These are phyloP conservation scores for Paramecium octaurelia DNA, from an alignment of 73 alveolate species.

Conservation along the genomic window DNA sequence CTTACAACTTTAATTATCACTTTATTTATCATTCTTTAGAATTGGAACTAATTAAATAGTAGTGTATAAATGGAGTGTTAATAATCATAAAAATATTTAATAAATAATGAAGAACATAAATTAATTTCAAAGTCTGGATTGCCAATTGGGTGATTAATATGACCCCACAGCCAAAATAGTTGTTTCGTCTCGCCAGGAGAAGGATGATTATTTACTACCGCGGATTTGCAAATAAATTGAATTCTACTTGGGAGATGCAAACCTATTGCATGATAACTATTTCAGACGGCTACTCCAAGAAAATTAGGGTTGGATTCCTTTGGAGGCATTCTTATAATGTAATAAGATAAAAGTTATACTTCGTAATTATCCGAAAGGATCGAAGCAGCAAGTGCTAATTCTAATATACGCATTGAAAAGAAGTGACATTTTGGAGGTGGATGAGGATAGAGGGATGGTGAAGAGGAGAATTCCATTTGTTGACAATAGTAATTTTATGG, in stretches of 20 bases:
- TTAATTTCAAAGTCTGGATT: background rate
- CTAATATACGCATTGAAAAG: background rate
- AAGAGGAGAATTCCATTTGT: background rate
- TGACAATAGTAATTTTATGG: background rate
- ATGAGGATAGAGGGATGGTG: background rate
- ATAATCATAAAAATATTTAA: background rate
- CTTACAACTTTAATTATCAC: too few species aligned
- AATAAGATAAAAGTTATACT: background rate
- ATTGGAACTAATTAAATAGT: background rate
- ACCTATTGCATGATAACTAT: background rate
- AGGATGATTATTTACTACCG: conserved; percentile 1
- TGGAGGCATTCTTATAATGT: conserved; percentile 8
- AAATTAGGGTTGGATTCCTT: background rate
- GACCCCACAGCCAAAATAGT: background rate
- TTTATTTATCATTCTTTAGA: background rate
- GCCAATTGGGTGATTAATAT: background rate
- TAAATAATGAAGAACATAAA: background rate
- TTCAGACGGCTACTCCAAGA: background rate
- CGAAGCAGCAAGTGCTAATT: background rate
- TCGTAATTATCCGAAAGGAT: background rate
- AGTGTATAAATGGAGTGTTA: background rate
- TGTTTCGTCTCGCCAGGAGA: background rate
- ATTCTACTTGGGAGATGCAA: conserved; percentile 31
- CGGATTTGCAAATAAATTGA: conserved; percentile 19
- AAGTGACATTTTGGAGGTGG: background rate